These are phyloP conservation scores for Nicotiana sylvestris DNA, from an alignment of 257 asterid species.

Conservation along the genomic window DNA sequence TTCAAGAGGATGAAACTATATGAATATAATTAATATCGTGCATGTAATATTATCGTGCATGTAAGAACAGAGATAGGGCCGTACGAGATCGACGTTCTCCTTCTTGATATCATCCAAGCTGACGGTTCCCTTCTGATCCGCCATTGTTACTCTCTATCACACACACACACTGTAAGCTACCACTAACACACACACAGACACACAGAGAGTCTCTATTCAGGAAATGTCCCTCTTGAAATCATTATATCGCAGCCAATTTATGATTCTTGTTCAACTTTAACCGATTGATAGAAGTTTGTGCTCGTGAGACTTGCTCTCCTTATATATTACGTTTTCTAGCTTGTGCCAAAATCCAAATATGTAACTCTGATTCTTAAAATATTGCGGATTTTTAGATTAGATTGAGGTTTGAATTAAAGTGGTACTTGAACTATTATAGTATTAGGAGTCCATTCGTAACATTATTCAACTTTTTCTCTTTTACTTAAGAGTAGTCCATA, in stretches of 20 bases:
- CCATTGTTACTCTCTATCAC: background rate
- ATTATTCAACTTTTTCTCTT: background rate
- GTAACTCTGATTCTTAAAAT: background rate
- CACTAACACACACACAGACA: background rate
- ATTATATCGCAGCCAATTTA: too few species aligned
- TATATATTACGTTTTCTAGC: background rate
- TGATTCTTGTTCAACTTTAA: too few species aligned
- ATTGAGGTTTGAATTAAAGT: background rate
- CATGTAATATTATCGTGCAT: background rate
- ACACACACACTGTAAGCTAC: background rate
- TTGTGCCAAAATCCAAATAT: background rate
- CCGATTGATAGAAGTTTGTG: background rate
- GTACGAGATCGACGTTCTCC: conserved; percentile 77
- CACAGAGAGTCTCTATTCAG: background rate
- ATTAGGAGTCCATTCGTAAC: background rate
- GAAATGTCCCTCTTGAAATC: background rate
- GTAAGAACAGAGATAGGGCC: background rate
- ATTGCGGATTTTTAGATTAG: background rate
- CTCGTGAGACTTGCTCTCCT: background rate
- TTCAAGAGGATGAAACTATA: background rate
- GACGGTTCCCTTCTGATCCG: conserved; percentile 8
- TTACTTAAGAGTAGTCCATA: too few species aligned
- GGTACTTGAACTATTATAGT: background rate
- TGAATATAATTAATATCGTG: background rate
- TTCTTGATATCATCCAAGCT: conserved; percentile 66